phyloP scores from a whole-genome alignment of 176 grass and related monocot genomes.

The Rhynchospora tenuis region DNA sequence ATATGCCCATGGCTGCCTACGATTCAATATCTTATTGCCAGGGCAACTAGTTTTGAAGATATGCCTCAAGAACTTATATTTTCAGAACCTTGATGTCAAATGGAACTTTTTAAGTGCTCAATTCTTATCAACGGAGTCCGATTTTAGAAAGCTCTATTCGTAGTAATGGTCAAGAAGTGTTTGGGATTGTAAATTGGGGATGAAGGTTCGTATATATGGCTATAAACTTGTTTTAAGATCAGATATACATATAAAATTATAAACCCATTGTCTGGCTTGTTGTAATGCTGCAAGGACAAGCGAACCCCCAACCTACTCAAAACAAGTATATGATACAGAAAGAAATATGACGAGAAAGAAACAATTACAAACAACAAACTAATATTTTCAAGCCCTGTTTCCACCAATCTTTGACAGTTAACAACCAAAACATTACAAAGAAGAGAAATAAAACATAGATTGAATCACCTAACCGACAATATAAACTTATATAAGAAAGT shows the following conservation, averaged over 20 bases:
- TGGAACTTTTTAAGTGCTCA: too few species aligned
- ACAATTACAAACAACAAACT: conserved; percentile 21
- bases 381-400: conserved; percentile 29
- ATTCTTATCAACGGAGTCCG: not conserved
- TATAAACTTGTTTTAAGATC: not conserved
- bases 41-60: too few species aligned
- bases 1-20: too few species aligned
- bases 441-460: conserved; percentile 14
- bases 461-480: conserved; percentile 19
- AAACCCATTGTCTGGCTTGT: not conserved
- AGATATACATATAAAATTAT: not conserved
- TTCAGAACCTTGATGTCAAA: too few species aligned
- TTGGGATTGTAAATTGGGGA: too few species aligned
- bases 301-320: not conserved
- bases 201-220: not conserved
- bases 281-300: not conserved
- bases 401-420: conserved; percentile 21
- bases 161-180: not conserved
- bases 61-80: too few species aligned
- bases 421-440: conserved; percentile 15
- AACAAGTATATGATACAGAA: not conserved
- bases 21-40: too few species aligned
- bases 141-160: not conserved
- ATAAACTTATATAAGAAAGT: conserved; percentile 25
- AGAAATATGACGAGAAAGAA: not conserved